These are phyloP conservation scores for Mortierella sp. DNA, from an alignment of 371 early-diverging fungal species.

Conservation along the genomic window DNA sequence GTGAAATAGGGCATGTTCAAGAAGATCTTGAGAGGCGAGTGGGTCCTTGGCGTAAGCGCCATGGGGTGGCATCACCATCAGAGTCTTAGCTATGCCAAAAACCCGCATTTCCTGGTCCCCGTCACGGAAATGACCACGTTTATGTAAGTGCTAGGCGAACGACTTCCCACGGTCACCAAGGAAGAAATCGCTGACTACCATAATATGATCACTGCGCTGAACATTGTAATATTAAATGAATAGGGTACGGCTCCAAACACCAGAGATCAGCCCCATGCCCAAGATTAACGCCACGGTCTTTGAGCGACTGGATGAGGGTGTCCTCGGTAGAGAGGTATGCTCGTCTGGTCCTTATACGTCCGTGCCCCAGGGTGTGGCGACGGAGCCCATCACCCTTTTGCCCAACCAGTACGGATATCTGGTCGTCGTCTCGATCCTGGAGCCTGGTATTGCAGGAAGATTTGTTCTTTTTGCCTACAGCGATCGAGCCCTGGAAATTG, in stretches of 20 bases:
- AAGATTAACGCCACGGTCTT: slow-evolving; percentile 79
- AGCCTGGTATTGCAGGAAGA: slow-evolving; percentile 64
- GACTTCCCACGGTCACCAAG: no score
- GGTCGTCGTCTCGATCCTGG: slow-evolving; percentile 71
- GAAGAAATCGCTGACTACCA: no score
- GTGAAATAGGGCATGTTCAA: slow-evolving; percentile 73
- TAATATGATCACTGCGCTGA: no score
- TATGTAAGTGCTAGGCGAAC: slow-evolving; percentile 55
- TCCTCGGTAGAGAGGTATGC: slow-evolving; percentile 70
- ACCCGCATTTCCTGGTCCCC: slow-evolving; percentile 76
- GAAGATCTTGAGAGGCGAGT: slow-evolving; percentile 73
- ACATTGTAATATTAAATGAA: not conserved
- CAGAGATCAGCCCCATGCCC: slow-evolving; percentile 69
- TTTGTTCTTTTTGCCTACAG: slow-evolving; percentile 68
- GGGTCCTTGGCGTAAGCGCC: slow-evolving; percentile 73
- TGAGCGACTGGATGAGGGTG: slow-evolving; percentile 66
- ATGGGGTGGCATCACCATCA: slow-evolving; percentile 75
- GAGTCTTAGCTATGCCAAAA: slow-evolving; percentile 64
- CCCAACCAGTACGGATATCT: slow-evolving; percentile 63
- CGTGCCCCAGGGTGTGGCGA: slow-evolving; percentile 67
- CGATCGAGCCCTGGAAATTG: slow-evolving; percentile 68
- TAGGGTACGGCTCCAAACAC: slow-evolving; percentile 79
- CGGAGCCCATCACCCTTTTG: slow-evolving; percentile 30
- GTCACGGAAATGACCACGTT: slow-evolving; percentile 70
- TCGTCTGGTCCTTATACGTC: slow-evolving; percentile 83